phyloP scores from a whole-genome alignment of 2,329 filamentous ascomycete genomes.

The Ophiostoma pallidulum region DNA sequence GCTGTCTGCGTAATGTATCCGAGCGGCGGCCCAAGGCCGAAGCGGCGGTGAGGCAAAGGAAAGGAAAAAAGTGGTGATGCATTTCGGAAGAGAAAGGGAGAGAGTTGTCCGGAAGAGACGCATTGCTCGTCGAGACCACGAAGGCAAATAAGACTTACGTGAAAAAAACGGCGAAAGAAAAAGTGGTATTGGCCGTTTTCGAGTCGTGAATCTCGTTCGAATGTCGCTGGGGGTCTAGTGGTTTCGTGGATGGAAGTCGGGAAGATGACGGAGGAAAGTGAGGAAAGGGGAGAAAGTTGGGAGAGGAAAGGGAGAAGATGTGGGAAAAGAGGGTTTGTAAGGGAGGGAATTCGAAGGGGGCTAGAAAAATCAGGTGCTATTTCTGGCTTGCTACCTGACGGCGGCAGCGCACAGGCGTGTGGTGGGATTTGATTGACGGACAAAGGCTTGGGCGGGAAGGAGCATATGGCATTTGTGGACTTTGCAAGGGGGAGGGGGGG shows the following conservation, averaged over 20 bases:
- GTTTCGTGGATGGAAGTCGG: neutral
- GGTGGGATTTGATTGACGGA: conserved; percentile 4
- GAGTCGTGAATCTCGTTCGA: conserved; percentile 1
- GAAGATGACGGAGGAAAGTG: conserved; percentile 3
- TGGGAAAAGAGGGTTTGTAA: conserved; percentile 5
- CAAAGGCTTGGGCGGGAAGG: neutral
- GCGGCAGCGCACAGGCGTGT: conserved; percentile 2
- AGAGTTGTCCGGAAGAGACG: neutral
- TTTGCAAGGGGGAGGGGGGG: neutral
- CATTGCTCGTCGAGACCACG: neutral
- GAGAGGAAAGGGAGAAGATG: neutral
- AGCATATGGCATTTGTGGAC: neutral
- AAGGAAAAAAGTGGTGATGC: conserved; percentile 1
- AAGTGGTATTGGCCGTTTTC: neutral
- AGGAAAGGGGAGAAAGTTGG: conserved; percentile 6
- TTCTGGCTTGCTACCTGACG: conserved; percentile 6
- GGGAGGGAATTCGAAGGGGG: neutral
- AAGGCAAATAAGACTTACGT: conserved; percentile 3
- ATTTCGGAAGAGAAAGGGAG: neutral
- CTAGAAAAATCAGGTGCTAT: conserved; percentile 8
- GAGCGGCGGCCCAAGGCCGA: neutral
- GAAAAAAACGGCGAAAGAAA: neutral
- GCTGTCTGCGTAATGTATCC: neutral
- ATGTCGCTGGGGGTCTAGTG: conserved; percentile 1
- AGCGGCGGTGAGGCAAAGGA: conserved; percentile 6